Conservation (phyloP, 345 rosid genomes). For the Eucalyptus polyanthemos region DNA sequence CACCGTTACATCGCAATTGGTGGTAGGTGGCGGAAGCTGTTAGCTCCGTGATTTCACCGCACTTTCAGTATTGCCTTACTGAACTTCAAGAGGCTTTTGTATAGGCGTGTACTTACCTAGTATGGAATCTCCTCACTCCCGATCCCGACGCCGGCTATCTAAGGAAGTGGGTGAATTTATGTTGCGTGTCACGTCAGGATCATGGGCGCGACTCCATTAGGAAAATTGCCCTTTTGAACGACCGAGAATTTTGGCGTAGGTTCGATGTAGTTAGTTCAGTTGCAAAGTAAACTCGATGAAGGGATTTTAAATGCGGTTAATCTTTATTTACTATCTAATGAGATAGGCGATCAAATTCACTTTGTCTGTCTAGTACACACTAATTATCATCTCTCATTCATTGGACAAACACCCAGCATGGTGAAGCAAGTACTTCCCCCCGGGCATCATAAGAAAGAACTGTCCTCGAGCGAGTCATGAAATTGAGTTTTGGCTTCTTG, state of each 20-base stretch:
- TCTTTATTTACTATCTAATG: not conserved
- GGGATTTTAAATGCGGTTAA: not conserved
- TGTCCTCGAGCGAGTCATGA: not conserved
- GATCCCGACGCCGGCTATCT: not conserved
- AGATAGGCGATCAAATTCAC: not conserved
- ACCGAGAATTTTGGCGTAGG: not conserved
- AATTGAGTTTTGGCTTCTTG: not conserved
- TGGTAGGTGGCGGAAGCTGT: constrained; percentile 7
- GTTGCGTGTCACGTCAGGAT: not conserved
- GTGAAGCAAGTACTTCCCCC: not conserved
- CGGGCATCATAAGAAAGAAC: rapidly evolving
- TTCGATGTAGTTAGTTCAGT: not conserved
- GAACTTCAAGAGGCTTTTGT: not conserved
- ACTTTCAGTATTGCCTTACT: not conserved
- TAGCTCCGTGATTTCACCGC: constrained; percentile 10
- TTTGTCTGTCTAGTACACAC: not conserved
- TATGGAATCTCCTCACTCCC: not conserved
- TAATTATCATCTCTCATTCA: not conserved
- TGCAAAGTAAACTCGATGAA: not conserved
- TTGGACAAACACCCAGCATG: not conserved
- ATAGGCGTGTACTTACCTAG: not conserved
- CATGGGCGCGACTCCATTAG: not conserved
- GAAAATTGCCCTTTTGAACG: not conserved
- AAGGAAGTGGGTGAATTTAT: not conserved
- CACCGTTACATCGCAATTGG: not conserved